Evolutionary conservation across 768 basidiomycete species (phyloP), one percentile per base, ranked within the genome.

Genomic region (Mycena rosella): DNA sequence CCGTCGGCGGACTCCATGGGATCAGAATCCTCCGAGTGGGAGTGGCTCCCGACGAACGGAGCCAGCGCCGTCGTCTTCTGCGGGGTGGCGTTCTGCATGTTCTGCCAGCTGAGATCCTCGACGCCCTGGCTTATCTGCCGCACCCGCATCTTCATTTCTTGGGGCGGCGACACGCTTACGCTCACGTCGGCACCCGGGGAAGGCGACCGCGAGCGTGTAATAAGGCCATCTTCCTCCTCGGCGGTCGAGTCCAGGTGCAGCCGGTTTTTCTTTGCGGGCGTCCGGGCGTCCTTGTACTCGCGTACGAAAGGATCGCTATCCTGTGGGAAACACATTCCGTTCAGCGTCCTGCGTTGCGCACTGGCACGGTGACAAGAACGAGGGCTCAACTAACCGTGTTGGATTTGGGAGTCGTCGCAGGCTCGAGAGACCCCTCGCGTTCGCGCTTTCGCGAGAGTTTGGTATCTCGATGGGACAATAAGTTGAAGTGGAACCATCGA

Each of bases 61-160:
- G 61, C 76, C 76, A 57, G 60, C 72, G 61, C 78, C 3, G 20
- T 14, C 30, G 63, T 76, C 58, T 78, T 78, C 64, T 80, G 78
- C 36, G 76, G 72, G 9, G 74, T 71, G 22, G 67, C 58, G 27
- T 76, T 72, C 65, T 85, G 83, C 75, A 79, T 78, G 63, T 86
- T 88, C 75, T 85, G 83, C 92, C 91, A 92, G 74, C 82, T 88
- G 69, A 93, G 86, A 74, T 93, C 92, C 76, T 92, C 91, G 34
- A 93, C 91, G 29, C 91, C 90, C 74, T 89, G 89, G 68, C 91
- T 92, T 72, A 93, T 92, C 80, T 93, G 92, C 57, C 90, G 86
- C 64, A 91, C 88, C 74, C 81, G 80, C 54, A 87, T 86, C 82
- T 91, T 93, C 80, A 91, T 87, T 78, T 93, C 91, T 70, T 89